Evolutionary conservation across 805 yeast genomes (phyloP), one percentile per base, ranked within the genome.

Genomic region (Zygoascus biomembranicola): DNA sequence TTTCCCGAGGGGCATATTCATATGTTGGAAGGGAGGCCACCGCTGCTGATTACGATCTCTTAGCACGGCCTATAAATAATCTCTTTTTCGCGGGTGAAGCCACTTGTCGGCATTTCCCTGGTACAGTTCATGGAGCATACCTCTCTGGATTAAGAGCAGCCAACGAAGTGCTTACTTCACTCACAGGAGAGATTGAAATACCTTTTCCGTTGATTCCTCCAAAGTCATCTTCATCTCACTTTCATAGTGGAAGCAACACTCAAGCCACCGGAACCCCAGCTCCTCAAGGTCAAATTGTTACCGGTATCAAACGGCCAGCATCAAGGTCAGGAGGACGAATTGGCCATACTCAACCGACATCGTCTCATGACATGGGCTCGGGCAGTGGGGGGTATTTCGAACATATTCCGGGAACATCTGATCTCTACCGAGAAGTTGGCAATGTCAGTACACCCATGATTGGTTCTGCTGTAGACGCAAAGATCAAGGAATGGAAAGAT

Each of bases 1-100:
- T 76, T 63, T 76, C 87, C 2, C 70, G 86, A 52, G 98, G 98
- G 2, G 82, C 96, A 0, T 92, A 88, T 67, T 72, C 75, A 10
- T 72, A 70, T 52, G 71, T 72, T 13, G 76, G 76, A 2, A 61
- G 63, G 9, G 73, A 71, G 26, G 75, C 73, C n/a, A 68, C 73
- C 1, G 72, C 70, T 2, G 73, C 68, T 0, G 77, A 73, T 53
- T 74, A 70, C 52, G 75, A 72, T 47, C 53, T 63, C 10, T 58
- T 73, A 43, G 74, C 75, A 1, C 59, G 71, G 18, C 73, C 75
- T 1, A 66, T 70, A 1, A 66, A 63, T 42, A 61, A 66, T 28
- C 56, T 73, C 37, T 71, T 66, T 51, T 73, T 73, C 53, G 77
- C 76, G 0, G 76, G 77, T 35, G 77, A 73, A 50, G 76, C 75